Percentiles rank a stretch among this genome's conserved stretches.
These are phyloP conservation scores for Talaromyces pinophilus DNA, from an alignment of 2,329 filamentous ascomycete genomes.

Conservation along the genomic window DNA sequence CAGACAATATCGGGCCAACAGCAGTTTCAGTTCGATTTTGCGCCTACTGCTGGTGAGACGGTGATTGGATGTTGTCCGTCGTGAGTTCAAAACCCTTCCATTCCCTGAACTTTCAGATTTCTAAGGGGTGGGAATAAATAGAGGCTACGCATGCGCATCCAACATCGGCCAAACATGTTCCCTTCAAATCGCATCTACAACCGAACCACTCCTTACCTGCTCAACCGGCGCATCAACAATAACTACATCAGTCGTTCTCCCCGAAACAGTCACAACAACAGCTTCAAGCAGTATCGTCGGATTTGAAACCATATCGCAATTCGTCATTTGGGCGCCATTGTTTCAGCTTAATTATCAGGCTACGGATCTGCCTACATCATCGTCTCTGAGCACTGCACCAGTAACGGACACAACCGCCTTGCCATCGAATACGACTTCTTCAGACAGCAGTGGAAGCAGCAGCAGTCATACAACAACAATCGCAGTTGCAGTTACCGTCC, in stretches of 20 bases:
- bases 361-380: background rate
- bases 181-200: background rate
- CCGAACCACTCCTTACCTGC: background rate
- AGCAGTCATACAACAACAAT: background rate
- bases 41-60: background rate
- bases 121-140: background rate
- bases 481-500: background rate
- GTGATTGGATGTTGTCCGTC: background rate
- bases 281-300: background rate
- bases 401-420: background rate
- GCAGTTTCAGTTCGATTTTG: background rate
- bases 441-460: background rate
- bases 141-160: background rate
- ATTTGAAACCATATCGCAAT: background rate
- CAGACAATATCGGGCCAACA: background rate
- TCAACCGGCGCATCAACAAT: background rate
- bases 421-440: background rate
- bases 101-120: too few species aligned
- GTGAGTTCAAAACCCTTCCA: background rate
- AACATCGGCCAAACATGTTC: background rate
- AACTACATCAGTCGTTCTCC: background rate
- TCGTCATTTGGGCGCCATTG: background rate
- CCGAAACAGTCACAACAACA: background rate
- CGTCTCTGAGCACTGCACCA: background rate
- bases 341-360: background rate